Evolutionary conservation across 169 alveolate species (phyloP).

Genomic region (Plasmodium fragile): DNA sequence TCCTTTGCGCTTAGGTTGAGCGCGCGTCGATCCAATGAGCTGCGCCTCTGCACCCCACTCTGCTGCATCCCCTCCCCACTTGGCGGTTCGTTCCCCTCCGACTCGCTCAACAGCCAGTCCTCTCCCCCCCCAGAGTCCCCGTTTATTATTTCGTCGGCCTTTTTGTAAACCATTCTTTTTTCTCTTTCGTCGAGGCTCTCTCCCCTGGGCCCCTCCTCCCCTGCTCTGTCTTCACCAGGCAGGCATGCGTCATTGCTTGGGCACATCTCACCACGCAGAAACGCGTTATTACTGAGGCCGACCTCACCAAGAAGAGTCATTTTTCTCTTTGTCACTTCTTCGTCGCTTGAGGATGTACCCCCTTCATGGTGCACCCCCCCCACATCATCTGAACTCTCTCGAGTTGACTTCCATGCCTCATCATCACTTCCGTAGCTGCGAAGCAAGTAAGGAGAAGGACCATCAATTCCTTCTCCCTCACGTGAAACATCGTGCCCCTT

Average conservation of each 20-base stretch:
- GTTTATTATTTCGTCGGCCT: slow-evolving; percentile 52
- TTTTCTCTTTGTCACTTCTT: background rate
- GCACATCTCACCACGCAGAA: background rate
- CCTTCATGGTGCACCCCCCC: background rate
- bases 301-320: background rate
- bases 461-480: background rate
- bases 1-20: background rate
- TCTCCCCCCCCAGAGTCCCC: background rate
- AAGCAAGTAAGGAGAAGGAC: no score
- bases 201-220: background rate
- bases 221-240: background rate
- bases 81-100: background rate
- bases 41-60: background rate
- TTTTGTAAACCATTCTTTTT: slow-evolving; percentile 8
- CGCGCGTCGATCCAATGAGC: background rate
- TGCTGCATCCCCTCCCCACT: background rate
- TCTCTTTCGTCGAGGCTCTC: background rate
- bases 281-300: background rate
- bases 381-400: background rate
- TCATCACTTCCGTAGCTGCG: background rate
- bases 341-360: background rate
- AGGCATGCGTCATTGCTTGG: background rate
- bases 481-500: background rate
- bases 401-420: background rate
- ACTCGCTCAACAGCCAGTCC: slow-evolving; percentile 48